Conservation (phyloP, 2,329 filamentous ascomycete species). For the Penicillium occitanis region DNA sequence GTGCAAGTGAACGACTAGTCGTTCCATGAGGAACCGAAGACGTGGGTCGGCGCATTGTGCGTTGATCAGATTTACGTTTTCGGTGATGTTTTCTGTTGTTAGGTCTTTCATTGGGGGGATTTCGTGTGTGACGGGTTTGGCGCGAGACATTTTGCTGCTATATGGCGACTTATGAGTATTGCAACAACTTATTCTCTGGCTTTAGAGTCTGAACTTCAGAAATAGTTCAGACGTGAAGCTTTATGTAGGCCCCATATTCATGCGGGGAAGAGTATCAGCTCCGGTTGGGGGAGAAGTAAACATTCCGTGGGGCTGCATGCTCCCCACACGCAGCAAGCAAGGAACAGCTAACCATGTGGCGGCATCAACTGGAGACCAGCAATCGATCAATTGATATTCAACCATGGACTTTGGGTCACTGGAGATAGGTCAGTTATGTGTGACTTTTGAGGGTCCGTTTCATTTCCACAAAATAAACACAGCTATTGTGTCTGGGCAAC, state of each 20-base stretch:
- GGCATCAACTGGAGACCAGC: background rate
- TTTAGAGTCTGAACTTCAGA: too few relatives aligned
- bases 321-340: background rate
- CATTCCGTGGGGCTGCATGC: constrained; percentile 2
- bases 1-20: constrained; percentile 74
- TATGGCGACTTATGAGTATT: background rate
- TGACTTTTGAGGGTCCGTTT: too few relatives aligned
- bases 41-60: constrained; percentile 65
- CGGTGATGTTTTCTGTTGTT: constrained; percentile 76
- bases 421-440: background rate
- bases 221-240: background rate
- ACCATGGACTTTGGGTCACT: background rate
- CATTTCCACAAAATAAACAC: too few relatives aligned
- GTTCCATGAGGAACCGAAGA: constrained; percentile 69
- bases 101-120: constrained; percentile 56
- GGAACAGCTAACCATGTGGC: background rate
- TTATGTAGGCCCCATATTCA: background rate
- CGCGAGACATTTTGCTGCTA: constrained; percentile 7
- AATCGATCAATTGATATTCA: background rate
- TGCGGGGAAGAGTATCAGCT: constrained; percentile 3
- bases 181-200: background rate
- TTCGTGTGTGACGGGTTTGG: background rate
- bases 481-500: too few relatives aligned
- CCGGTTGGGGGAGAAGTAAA: background rate
- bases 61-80: constrained; percentile 73